Evolutionary conservation across 805 yeast genomes (phyloP), one percentile per base, ranked within the genome.

Genomic region (Zygoascus ofunaensis): DNA sequence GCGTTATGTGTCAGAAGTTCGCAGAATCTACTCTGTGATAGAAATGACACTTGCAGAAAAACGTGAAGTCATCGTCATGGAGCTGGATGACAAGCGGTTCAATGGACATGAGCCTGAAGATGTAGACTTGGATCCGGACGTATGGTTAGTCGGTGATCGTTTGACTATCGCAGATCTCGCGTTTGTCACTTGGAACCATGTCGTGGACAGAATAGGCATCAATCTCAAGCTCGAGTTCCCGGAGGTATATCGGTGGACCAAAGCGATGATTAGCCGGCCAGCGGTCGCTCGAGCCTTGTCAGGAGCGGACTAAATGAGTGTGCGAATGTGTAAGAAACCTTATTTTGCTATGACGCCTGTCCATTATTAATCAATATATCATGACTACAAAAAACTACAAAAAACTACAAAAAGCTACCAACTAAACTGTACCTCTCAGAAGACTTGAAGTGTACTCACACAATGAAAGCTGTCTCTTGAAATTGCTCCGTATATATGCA

Each of bases 141-240:
- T 89, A 23, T 89, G 97, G 97, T 71, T 89, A 28, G 96, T 87
- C 12, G 94, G 95, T 22, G 95, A 87, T 55, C 66, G 73, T 37
- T 72, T 79, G 40, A 76, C 96, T 1, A 57, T 89, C 37, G 97
- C 97, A 2, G 97, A 89, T 63, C 70, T 89, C 57, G 77, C 90
- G 19, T 89, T 89, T 66, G 95, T 89, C 23, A 94, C 97, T 14
- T 89, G 97, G 97, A 89, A 89, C 63, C 89, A 87, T 57, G 96
- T 89, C 15, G 94, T 89, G 43, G 95, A 85, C 61, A 72, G 95
- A 56, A 83, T 89, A 44, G 97, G 96, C 5, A 86, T 89, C 50
- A 85, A 84, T 56, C 74, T 89, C 56, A 82, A 82, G 61, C 73
- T 76, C 24, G 97, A 89, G 61, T 51, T 55, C 43, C 95, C 95